Evolutionary conservation across 495 filamentous ascomycete genomes (phyloP).

Genomic region (Apodospora peruviana): DNA sequence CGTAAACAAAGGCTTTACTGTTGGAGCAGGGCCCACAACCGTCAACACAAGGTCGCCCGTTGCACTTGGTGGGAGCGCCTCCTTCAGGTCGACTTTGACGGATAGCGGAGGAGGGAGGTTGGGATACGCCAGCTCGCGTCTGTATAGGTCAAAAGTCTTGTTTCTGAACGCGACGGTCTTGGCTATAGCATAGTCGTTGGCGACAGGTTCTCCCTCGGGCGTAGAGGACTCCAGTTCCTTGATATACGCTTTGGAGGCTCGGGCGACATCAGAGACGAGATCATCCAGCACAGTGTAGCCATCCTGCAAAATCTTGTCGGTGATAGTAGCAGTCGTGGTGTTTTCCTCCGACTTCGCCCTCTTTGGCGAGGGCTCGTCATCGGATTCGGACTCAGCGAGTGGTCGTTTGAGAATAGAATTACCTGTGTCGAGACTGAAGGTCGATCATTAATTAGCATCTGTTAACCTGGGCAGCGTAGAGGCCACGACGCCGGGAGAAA

Average conservation of each 20-base stretch:
- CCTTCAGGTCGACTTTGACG: constrained; percentile 7
- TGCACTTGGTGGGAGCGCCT: constrained; percentile 12
- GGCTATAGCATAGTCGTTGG: constrained; percentile 28
- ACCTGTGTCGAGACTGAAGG: constrained; percentile 35
- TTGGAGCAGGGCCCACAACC: constrained; percentile 63
- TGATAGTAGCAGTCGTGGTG: constrained; percentile 29
- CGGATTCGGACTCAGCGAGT: constrained; percentile 26
- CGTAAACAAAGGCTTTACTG: constrained; percentile 74
- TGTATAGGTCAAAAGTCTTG: constrained; percentile 34
- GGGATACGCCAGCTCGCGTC: constrained; percentile 36
- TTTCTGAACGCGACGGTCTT: constrained; percentile 35
- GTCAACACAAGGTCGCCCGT: constrained; percentile 59
- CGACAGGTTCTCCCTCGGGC: constrained; percentile 13
- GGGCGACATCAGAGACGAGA: constrained; percentile 39
- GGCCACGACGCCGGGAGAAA: no score
- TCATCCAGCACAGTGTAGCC: constrained; percentile 40
- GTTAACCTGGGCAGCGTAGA: no score
- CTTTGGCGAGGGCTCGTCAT: constrained; percentile 40
- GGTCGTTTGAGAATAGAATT: constrained; percentile 41
- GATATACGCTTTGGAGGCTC: constrained; percentile 31
- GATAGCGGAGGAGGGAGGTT: constrained; percentile 13
- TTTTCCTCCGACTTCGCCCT: constrained; percentile 38
- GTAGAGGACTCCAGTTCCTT: constrained; percentile 29
- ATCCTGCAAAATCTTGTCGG: constrained; percentile 38
- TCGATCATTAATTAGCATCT: no score